These are phyloP conservation scores for Tubosaeta sp. DNA, from an alignment of 768 basidiomycete species.

Conservation along the genomic window DNA sequence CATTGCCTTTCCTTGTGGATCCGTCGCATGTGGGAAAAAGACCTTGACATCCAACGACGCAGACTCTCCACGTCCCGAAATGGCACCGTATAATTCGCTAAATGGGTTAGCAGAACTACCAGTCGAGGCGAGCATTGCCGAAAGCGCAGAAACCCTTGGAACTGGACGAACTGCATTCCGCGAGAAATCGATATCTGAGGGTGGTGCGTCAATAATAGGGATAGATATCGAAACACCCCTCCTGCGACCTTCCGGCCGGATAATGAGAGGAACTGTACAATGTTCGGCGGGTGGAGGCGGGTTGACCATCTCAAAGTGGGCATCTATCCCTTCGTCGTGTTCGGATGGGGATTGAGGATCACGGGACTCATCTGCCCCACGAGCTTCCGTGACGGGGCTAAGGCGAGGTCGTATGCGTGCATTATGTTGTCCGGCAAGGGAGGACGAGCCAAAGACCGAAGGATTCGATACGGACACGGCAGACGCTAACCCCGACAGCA, in stretches of 20 bases:
- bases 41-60: slow-evolving; percentile 64
- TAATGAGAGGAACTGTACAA: slow-evolving; percentile 13
- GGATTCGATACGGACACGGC: slow-evolving; percentile 51
- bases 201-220: slow-evolving; percentile 14
- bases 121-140: slow-evolving; percentile 67
- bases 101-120: slow-evolving; percentile 76
- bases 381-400: slow-evolving; percentile 61
- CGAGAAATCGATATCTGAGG: slow-evolving; percentile 41
- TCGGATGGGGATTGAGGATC: slow-evolving; percentile 23
- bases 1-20: slow-evolving; percentile 60
- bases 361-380: slow-evolving; percentile 27
- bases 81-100: slow-evolving; percentile 78
- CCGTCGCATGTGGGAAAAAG: slow-evolving; percentile 78
- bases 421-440: slow-evolving; percentile 33
- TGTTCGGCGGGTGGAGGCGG: slow-evolving; percentile 31
- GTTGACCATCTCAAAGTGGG: slow-evolving; percentile 54
- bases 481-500: slow-evolving; percentile 50
- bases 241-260: slow-evolving; percentile 26
- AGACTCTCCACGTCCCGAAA: slow-evolving; percentile 70
- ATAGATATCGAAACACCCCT: slow-evolving; percentile 28
- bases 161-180: slow-evolving; percentile 47
- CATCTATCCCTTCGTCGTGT: slow-evolving; percentile 31
- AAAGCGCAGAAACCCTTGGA: slow-evolving; percentile 59
- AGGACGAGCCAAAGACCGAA: slow-evolving; percentile 48
- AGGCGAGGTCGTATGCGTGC: slow-evolving; percentile 44